These are phyloP conservation scores for Fraxinus nigra DNA, from an alignment of 305 asterid genomes.

Conservation along the genomic window DNA sequence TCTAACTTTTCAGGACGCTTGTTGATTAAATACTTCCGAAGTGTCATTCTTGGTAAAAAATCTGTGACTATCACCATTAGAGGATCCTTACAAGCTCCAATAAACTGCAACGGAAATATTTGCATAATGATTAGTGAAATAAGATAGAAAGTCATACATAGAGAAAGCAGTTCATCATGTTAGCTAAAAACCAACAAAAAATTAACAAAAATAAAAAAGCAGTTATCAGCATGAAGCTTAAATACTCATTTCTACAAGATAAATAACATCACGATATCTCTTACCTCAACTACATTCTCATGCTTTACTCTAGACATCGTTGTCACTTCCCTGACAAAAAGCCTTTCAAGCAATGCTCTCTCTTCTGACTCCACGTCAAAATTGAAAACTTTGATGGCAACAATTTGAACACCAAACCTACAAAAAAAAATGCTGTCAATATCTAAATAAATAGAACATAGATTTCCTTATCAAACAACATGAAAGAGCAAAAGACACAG, in stretches of 20 bases:
- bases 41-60: constrained; percentile 90
- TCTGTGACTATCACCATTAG: constrained; percentile 89
- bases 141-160: neutral
- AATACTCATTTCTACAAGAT: neutral
- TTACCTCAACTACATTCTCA: constrained; percentile 85
- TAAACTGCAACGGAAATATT: constrained; percentile 54
- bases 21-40: constrained; percentile 70
- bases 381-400: constrained; percentile 83
- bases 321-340: constrained; percentile 79
- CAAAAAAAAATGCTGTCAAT: neutral
- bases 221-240: neutral
- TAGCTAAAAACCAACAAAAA: neutral
- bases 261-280: neutral
- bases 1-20: constrained; percentile 80
- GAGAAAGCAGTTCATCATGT: neutral
- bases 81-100: constrained; percentile 98
- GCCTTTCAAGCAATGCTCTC: constrained; percentile 67
- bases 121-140: neutral
- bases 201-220: neutral
- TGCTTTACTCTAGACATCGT: constrained; percentile 94
- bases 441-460: neutral
- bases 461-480: neutral
- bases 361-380: constrained; percentile 65
- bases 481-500: neutral
- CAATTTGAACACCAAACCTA: constrained; percentile 79